Percentiles rank a stretch among this genome's conserved stretches.
phyloP scores from a whole-genome alignment of 208 protist species.

The Novymonas esmeraldas region DNA sequence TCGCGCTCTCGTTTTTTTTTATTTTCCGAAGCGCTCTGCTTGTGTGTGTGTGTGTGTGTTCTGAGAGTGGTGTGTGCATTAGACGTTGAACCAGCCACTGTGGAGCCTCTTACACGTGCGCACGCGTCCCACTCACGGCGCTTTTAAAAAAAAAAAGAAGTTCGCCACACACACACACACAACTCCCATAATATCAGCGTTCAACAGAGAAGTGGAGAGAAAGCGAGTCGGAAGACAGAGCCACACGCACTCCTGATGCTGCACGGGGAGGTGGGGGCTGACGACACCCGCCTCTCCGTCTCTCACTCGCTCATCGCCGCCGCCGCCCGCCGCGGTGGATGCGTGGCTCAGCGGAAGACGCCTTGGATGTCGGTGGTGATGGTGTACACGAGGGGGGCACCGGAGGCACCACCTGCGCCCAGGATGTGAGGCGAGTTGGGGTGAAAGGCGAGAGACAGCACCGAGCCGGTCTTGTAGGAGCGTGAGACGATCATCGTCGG shows the following conservation, averaged over 20 bases:
- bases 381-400: conserved; percentile 92
- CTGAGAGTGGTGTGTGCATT: too few relatives aligned
- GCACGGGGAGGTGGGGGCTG: not conserved
- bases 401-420: conserved; percentile 72
- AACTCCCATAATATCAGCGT: not conserved
- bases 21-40: too few relatives aligned
- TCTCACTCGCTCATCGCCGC: too few relatives aligned
- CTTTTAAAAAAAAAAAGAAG: too few relatives aligned
- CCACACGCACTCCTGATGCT: not conserved
- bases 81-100: too few relatives aligned
- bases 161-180: too few relatives aligned
- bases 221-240: not conserved
- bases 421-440: conserved; percentile 90
- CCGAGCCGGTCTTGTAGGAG: conserved; percentile 79
- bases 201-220: not conserved
- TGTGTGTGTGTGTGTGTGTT: too few relatives aligned
- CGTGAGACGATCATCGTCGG: conserved; percentile 59
- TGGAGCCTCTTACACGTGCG: too few relatives aligned
- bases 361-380: conserved; percentile 75
- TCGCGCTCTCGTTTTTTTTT: not conserved
- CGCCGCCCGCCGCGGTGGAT: too few relatives aligned
- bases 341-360: conserved; percentile 51
- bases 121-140: too few relatives aligned
- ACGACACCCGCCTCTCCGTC: too few relatives aligned
- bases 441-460: conserved; percentile 86